Evolutionary conservation across 345 rosid genomes (phyloP).

Genomic region (Salix viminalis): DNA sequence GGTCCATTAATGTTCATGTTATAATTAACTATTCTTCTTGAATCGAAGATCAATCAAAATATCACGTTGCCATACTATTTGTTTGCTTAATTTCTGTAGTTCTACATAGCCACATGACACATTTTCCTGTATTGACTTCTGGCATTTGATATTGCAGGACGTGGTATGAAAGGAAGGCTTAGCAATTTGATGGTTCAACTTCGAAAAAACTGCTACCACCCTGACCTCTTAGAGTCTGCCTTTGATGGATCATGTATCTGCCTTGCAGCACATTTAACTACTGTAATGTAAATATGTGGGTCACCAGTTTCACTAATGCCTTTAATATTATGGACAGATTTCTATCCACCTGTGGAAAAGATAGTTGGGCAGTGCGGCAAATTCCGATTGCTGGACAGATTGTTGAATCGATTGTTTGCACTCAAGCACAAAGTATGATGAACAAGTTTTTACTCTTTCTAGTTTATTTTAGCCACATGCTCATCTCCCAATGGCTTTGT

Average conservation of each 20-base stretch:
- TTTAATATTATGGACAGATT: slow-evolving; percentile 34
- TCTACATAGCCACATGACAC: neutral
- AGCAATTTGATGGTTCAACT: slow-evolving; percentile 78
- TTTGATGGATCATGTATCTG: slow-evolving; percentile 65
- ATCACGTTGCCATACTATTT: no score
- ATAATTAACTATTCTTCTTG: neutral
- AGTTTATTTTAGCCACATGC: slow-evolving; percentile 12
- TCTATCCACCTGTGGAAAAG: slow-evolving; percentile 76
- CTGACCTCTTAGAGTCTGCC: slow-evolving; percentile 74
- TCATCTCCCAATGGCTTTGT: slow-evolving; percentile 16
- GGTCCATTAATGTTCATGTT: neutral
- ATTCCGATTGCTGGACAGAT: slow-evolving; percentile 70
- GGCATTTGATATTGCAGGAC: slow-evolving; percentile 37
- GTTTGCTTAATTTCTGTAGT: neutral
- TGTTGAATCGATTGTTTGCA: slow-evolving; percentile 58
- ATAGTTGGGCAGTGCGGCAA: slow-evolving; percentile 90
- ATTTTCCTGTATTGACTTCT: neutral
- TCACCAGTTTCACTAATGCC: neutral
- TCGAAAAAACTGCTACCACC: slow-evolving; percentile 96
- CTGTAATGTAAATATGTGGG: neutral
- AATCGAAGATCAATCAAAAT: no score
- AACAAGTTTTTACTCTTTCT: slow-evolving; percentile 3
- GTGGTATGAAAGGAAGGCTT: slow-evolving; percentile 62
- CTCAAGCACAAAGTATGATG: slow-evolving; percentile 70
- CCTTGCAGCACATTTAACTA: neutral